Conservation (phyloP, 257 asterid species). For the Plantago elongata region DNA sequence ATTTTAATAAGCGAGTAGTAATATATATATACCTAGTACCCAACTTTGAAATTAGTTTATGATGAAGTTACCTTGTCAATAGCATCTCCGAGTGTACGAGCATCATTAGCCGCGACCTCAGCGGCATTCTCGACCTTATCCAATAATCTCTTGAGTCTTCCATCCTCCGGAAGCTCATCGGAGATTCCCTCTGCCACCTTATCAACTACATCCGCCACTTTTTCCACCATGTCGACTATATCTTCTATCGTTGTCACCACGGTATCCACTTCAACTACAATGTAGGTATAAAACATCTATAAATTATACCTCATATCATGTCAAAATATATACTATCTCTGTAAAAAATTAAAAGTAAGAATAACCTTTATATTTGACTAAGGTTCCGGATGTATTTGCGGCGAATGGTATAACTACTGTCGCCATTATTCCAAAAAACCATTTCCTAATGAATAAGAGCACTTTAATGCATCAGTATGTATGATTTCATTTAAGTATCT, state of each 20-base stretch:
- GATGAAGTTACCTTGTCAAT: slow-evolving; percentile 48
- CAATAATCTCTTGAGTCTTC: slow-evolving; percentile 35
- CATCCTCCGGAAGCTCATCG: slow-evolving; percentile 42
- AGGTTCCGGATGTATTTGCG: slow-evolving; percentile 32
- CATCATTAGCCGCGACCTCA: slow-evolving; percentile 40
- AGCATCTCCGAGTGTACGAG: slow-evolving; percentile 39
- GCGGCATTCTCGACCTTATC: slow-evolving; percentile 47
- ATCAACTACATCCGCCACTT: slow-evolving; percentile 51
- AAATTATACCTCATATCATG: no score
- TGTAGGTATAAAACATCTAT: not conserved
- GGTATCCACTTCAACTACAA: slow-evolving; percentile 48
- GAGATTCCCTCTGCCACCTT: slow-evolving; percentile 49
- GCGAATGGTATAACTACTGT: slow-evolving; percentile 33
- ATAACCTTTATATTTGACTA: slow-evolving; percentile 33
- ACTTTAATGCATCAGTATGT: not conserved
- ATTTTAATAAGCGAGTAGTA: not conserved
- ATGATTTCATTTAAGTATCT: not conserved
- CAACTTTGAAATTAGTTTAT: no score
- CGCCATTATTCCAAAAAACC: slow-evolving; percentile 35
- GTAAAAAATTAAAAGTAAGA: no score
- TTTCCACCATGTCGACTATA: slow-evolving; percentile 50
- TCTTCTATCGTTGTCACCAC: slow-evolving; percentile 52
- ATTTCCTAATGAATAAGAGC: slow-evolving; percentile 23
- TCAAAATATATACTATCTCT: no score
- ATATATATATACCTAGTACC: not conserved